Conservation (phyloP, 768 basidiomycete species). For the Rubroboletus satanas region DNA sequence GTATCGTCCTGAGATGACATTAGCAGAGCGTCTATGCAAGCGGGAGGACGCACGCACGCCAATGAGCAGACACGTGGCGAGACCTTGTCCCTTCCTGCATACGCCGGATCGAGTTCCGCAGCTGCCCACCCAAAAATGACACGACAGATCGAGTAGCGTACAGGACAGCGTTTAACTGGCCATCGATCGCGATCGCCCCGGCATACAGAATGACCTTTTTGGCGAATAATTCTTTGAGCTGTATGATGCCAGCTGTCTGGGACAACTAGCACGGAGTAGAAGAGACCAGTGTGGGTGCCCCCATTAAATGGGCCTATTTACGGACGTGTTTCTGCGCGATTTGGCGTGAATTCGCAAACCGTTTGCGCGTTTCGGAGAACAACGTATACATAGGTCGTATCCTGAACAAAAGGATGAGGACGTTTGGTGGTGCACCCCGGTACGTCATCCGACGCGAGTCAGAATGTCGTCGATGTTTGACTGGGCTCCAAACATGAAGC, state of each 20-base stretch:
- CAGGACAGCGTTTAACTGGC: not conserved
- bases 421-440: not conserved
- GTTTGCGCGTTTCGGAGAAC: not conserved
- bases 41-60: not conserved
- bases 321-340: too few relatives aligned
- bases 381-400: not conserved
- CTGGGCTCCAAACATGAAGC: not conserved
- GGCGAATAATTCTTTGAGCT: slow-evolving; percentile 1
- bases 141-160: not conserved
- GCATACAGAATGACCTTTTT: not conserved
- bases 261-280: too few relatives aligned
- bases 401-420: not conserved
- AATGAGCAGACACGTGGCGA: slow-evolving; percentile 1
- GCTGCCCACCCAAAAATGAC: too few relatives aligned
- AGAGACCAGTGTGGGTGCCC: too few relatives aligned
- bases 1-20: not conserved
- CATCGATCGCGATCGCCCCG: slow-evolving; percentile 2
- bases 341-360: too few relatives aligned
- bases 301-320: not conserved
- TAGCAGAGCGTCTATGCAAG: too few relatives aligned
- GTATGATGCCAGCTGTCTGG: not conserved
- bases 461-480: not conserved
- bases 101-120: too few relatives aligned
- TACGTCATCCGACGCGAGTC: not conserved
- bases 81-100: not conserved